Base-by-base conservation (phyloP, 768 basidiomycete genomes). In the Lentinula raphanica region DNA sequence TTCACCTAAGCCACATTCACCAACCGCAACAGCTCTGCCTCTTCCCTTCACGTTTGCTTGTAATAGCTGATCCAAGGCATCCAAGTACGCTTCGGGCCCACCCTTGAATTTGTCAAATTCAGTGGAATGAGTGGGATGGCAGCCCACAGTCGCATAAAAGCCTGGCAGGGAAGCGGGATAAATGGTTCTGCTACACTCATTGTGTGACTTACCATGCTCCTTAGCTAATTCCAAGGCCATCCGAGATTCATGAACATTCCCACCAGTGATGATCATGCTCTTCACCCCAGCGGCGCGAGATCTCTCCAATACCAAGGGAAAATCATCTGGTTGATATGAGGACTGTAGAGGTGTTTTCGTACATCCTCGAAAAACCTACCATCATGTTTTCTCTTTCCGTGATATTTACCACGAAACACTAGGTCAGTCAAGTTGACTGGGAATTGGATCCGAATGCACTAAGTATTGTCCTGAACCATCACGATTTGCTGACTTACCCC, bases 1-100 rank as follows among this genome's bases (percentile, higher is more conserved):
- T n/a, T n/a, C n/a, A 88, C 88, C 90, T 51, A 92, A 70, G 21
- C 91, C 91, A 62, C 90, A 89, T 70, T 93, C 91, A 21, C 91
- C 91, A 15, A 92, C 71, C 0, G 88, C 87, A 21, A 89, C 84
- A 9, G 81, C 83, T 57, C 86, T 76, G 21, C 85, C 87, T 48
- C 66, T 71, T 0, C 85, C 81, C 27, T 74, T 71, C 9, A 81
- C 63, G 66, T 84, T 78, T 23, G 69, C 64, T 25, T 67, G 67
- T 19, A 90, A 78, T 3, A 92, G 65, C 25, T 73, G 66, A 59
- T 85, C 82, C 29, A 93, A 72, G 17, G 77, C 82, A 8, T 71
- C 60, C 11, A 92, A 68, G 66, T 92, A 93, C 2, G 74, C 83
- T 1, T 80, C 78, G 0, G 81, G 79, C 0, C 88, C 88, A 13